A percentile compares a stretch with the other conserved stretches of the same genome.
These are phyloP conservation scores for Micromonas commoda DNA, from an alignment of 139 green algal species.

Conservation along the genomic window DNA sequence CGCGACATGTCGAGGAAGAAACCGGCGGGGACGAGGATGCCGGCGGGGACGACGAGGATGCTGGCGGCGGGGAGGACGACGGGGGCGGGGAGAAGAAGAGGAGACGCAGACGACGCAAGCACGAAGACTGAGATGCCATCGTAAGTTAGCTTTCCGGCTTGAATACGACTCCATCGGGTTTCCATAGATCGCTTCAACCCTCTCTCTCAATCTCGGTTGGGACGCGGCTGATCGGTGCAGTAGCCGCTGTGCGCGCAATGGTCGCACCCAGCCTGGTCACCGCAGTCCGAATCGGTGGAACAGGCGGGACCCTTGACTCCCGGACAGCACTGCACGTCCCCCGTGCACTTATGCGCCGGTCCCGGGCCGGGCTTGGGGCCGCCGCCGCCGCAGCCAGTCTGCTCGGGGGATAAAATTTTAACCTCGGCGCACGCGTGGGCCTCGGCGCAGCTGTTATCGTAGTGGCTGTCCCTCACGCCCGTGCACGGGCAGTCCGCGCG, in stretches of 20 bases:
- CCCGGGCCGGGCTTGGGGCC: too few species aligned
- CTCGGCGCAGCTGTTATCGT: slow-evolving; percentile 15
- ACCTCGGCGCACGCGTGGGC: not conserved
- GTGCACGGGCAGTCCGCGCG: slow-evolving; percentile 16
- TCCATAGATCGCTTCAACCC: too few species aligned
- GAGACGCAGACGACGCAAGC: not conserved
- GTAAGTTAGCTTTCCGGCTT: too few species aligned
- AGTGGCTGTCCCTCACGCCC: slow-evolving; percentile 4
- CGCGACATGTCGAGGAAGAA: too few species aligned
- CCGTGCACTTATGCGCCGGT: too few species aligned
- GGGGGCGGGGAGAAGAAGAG: not conserved
- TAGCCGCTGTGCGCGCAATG: not conserved
- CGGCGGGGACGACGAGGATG: too few species aligned
- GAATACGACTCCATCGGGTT: too few species aligned
- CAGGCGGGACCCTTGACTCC: too few species aligned
- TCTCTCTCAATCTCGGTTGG: not conserved
- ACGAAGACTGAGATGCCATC: not conserved
- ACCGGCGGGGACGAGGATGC: too few species aligned
- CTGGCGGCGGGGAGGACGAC: not conserved
- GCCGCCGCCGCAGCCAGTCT: not conserved
- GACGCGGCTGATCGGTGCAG: not conserved
- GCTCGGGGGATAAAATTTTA: not conserved
- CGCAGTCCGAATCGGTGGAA: not conserved
- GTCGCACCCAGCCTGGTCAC: not conserved
- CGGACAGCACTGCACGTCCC: too few species aligned